phyloP scores from a whole-genome alignment of 2,329 filamentous ascomycete genomes.

The Botrytis byssoidea region DNA sequence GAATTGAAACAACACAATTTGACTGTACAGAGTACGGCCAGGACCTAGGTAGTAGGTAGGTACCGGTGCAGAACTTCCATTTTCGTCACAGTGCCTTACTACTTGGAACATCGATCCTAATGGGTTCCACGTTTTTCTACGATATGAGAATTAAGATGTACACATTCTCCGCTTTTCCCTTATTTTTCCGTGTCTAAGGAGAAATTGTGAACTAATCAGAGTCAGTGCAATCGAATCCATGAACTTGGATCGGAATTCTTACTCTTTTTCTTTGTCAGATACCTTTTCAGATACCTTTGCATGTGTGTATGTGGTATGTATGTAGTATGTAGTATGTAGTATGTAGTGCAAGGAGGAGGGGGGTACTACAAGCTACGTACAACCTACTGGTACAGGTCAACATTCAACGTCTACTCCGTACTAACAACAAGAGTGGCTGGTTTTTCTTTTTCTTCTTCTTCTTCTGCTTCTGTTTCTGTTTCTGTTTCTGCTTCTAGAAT shows the following conservation, averaged over 20 bases:
- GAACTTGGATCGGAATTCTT: not conserved
- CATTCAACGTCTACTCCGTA: not conserved
- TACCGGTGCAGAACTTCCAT: not conserved
- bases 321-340: not conserved
- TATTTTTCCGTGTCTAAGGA: slow-evolving; percentile 1
- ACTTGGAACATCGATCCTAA: not conserved
- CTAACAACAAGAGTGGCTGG: not conserved
- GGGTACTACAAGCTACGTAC: not conserved
- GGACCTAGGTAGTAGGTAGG: not conserved
- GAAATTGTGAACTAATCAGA: not conserved
- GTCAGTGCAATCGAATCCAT: not conserved
- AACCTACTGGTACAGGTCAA: not conserved
- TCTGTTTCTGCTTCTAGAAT: not conserved
- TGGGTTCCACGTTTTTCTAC: slow-evolving; percentile 8
- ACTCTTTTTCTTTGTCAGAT: not conserved
- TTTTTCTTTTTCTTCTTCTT: not conserved
- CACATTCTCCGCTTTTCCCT: slow-evolving; percentile 3
- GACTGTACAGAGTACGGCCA: not conserved
- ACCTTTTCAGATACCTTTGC: not conserved
- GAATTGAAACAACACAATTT: not conserved
- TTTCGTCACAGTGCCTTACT: not conserved
- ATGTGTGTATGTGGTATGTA: not conserved
- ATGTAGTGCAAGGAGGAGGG: not conserved
- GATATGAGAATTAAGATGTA: not conserved
- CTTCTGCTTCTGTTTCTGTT: not conserved